Evolutionary conservation across 2,329 filamentous ascomycete genomes (phyloP), one percentile per base, ranked within the genome.

Genomic region (Botrytis sinoallii): DNA sequence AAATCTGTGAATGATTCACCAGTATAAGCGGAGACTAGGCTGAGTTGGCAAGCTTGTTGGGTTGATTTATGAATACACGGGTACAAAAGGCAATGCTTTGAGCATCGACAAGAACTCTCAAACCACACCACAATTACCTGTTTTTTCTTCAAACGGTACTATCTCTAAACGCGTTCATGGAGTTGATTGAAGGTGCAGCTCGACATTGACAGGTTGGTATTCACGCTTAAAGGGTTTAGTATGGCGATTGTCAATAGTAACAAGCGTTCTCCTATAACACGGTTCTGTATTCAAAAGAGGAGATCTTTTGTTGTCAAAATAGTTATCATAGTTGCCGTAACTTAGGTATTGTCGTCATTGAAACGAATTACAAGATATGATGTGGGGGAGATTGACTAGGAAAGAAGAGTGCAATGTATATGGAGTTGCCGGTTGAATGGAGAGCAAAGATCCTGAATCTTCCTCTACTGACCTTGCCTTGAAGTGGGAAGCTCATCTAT

Each of bases 311-410:
- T 29, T 18, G 52, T 55, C 6, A 29, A 29, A 6, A 55, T 9
- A 55, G 12, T 29, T 18, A 55, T 55, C 6, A 8, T 55, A 3
- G 0, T 14, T n/a, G 22, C 8, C 12, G 12, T 42, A 5, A 10
- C 6, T 25, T 20, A 16, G 7, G 18, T 5, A 2, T 29, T 18
- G 25, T 63, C n/a, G 25, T 29, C 60, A 42, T 12, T 18, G 0
- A 18, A 18, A 55, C 0, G 3, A 9, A 18, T 29, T 18, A 29
- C 3, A 14, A 29, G n/a, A 29, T 29, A 4, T 29, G n/a, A 55
- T 9, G n/a, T 8, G 6, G 6, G 0, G n/a, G 14, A 55, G 14
- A 3, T 29, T 2, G 2, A 55, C 14, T 8, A 6, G 14, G 18
- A n/a, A 16, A 18, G 2, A 29, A 29, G 52, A 29, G 52, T 3